Base-by-base conservation (phyloP, 306 rosid genomes). In the Corylus heterophylla region DNA sequence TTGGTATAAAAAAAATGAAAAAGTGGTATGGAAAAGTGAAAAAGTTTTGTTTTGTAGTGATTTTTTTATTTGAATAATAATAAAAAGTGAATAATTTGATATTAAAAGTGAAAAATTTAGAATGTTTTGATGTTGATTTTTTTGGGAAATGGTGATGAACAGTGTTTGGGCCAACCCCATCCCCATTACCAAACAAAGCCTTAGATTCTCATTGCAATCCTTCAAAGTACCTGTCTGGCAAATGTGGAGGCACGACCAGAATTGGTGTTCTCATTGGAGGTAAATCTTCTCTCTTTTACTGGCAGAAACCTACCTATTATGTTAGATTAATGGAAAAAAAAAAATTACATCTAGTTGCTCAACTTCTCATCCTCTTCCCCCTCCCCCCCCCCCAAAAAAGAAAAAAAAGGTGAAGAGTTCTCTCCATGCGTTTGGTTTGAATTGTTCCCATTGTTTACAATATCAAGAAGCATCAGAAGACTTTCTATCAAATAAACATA, bases 231-330 rank as follows among this genome's bases (percentile, higher is more conserved):
- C 22, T 88, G 52, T 83, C 93, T 48, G 90, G 90, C 0, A 83
- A 74, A 51, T 95, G 96, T 63, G 86, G 94, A 54, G 73, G 76
- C 78, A 67, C 77, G 76, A 74, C 74, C 54, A 88, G 79, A 88
- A 79, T 88, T 17, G 81, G 85, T 55, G 59, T 76, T 79, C 83
- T 89, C 54, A 81, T 88, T 61, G 92, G 83, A 88, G 99, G 99
- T 93, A 90, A 86, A 47, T 20, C 81, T 75, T 49, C 29, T 70
- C 10, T n/a, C 74, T 47, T 67, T 48, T 71, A 48, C 25, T 76
- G 4, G 35, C 12, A 58, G 22, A 58, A 22, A 12, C 61, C 42
- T 14, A 55, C 27, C 29, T 69, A 78, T 69, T 74, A 68, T 69
- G 22, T 22, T 10, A 12, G 47, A 72, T 42, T 29, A 37, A 42